Conservation (phyloP, 768 basidiomycete species). For the Rubroboletus pulcherrimus region DNA sequence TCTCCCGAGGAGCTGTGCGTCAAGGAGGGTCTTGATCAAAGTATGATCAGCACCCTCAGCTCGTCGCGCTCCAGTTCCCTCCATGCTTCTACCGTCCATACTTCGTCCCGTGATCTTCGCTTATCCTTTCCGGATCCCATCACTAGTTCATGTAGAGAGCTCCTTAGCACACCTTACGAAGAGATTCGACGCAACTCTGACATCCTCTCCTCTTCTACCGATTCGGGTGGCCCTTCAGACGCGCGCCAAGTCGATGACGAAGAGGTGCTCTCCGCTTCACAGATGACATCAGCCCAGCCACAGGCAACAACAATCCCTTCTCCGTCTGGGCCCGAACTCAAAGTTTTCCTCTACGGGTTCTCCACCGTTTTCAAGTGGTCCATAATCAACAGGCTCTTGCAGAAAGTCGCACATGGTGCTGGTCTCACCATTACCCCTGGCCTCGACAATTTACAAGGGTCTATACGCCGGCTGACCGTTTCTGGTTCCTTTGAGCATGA, state of each 20-base stretch:
- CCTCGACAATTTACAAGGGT: slow-evolving; percentile 21
- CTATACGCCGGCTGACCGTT: slow-evolving; percentile 22
- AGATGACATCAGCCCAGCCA: slow-evolving; percentile 25
- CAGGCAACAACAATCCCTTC: slow-evolving; percentile 27
- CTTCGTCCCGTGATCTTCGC: slow-evolving; percentile 67
- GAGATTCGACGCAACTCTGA: slow-evolving; percentile 42
- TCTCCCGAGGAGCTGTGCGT: slow-evolving; percentile 63
- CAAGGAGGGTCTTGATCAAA: slow-evolving; percentile 76
- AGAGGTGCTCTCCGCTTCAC: slow-evolving; percentile 22
- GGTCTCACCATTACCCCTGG: slow-evolving; percentile 26
- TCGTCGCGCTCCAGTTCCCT: slow-evolving; percentile 66
- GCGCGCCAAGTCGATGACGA: slow-evolving; percentile 32
- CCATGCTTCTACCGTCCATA: slow-evolving; percentile 51
- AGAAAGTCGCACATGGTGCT: slow-evolving; percentile 45
- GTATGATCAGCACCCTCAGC: slow-evolving; percentile 75
- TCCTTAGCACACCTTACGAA: slow-evolving; percentile 54
- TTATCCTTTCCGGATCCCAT: slow-evolving; percentile 83
- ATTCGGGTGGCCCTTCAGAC: slow-evolving; percentile 14
- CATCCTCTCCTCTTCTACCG: slow-evolving; percentile 19
- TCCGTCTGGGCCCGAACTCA: slow-evolving; percentile 42
- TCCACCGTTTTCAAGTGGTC: slow-evolving; percentile 58
- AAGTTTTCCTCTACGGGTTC: slow-evolving; percentile 65
- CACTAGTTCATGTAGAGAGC: slow-evolving; percentile 63
- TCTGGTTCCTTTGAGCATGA: slow-evolving; percentile 26
- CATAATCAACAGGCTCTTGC: slow-evolving; percentile 55